These are phyloP conservation scores for Metarhizium humberi DNA, from an alignment of 2,329 filamentous ascomycete genomes.

Conservation along the genomic window DNA sequence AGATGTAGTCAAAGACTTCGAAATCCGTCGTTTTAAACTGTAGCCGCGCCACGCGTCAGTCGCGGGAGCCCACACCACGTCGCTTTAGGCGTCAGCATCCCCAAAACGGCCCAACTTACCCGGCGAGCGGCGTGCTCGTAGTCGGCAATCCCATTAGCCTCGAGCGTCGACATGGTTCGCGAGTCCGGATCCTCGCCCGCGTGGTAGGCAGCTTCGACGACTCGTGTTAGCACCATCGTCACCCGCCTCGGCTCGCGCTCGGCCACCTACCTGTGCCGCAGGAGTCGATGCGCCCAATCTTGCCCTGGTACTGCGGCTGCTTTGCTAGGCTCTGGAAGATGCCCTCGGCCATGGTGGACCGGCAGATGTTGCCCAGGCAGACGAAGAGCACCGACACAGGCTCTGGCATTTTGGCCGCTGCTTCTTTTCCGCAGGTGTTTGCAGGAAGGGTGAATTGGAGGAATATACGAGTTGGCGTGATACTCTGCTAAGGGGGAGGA, in stretches of 20 bases:
- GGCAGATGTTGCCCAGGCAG: constrained; percentile 93
- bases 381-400: constrained; percentile 77
- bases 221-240: background rate
- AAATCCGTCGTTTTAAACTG: constrained; percentile 62
- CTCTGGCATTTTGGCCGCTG: constrained; percentile 23
- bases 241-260: too few species aligned
- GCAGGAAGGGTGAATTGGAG: background rate
- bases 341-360: constrained; percentile 91
- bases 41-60: background rate
- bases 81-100: too few species aligned
- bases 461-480: background rate
- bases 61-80: too few species aligned
- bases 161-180: constrained; percentile 73
- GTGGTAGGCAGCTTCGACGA: constrained; percentile 63
- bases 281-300: constrained; percentile 67
- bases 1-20: constrained; percentile 78
- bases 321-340: constrained; percentile 69
- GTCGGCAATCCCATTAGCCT: constrained; percentile 62
- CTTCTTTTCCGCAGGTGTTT: background rate
- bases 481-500: background rate
- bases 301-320: constrained; percentile 47
- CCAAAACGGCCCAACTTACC: constrained; percentile 29
- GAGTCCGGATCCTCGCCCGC: constrained; percentile 66
- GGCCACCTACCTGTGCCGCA: constrained; percentile 61
- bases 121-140: constrained; percentile 73